These are phyloP conservation scores for Sisymbrium irio DNA, from an alignment of 345 rosid genomes.

Conservation along the genomic window DNA sequence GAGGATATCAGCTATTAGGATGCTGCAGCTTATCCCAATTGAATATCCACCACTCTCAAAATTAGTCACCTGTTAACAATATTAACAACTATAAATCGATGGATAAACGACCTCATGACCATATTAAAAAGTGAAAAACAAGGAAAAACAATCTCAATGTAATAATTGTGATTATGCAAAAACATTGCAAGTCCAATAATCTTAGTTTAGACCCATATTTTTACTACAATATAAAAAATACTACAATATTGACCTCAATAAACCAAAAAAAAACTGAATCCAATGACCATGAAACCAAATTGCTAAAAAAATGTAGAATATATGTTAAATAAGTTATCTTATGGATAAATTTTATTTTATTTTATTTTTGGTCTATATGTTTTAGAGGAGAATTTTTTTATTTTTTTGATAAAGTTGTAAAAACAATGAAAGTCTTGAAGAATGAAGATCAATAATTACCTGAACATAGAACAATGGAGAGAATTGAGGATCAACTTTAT, in stretches of 20 bases:
- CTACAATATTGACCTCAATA: no score
- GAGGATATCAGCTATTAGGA: constrained; percentile 58
- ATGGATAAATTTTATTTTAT: no score
- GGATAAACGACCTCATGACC: neutral
- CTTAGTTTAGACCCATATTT: neutral
- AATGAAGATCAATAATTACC: constrained; percentile 39
- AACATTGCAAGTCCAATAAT: neutral
- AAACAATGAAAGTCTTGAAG: neutral
- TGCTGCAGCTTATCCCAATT: constrained; percentile 77
- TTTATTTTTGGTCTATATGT: no score
- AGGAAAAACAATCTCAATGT: no score
- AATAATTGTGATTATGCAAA: neutral
- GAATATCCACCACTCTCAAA: constrained; percentile 89
- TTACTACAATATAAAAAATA: no score
- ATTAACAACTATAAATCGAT: neutral
- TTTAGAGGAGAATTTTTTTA: no score
- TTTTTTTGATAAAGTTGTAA: neutral
- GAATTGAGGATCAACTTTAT: constrained; percentile 57
- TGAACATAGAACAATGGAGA: constrained; percentile 75
- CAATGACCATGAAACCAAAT: no score
- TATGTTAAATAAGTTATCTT: no score
- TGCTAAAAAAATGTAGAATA: no score
- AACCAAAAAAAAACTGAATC: neutral
- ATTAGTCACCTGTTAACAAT: constrained; percentile 58
- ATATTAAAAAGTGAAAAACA: neutral